Percentiles rank a stretch among this genome's conserved stretches.
Conservation (phyloP, 2,329 filamentous ascomycete genomes). For the Fusarium nanum region DNA sequence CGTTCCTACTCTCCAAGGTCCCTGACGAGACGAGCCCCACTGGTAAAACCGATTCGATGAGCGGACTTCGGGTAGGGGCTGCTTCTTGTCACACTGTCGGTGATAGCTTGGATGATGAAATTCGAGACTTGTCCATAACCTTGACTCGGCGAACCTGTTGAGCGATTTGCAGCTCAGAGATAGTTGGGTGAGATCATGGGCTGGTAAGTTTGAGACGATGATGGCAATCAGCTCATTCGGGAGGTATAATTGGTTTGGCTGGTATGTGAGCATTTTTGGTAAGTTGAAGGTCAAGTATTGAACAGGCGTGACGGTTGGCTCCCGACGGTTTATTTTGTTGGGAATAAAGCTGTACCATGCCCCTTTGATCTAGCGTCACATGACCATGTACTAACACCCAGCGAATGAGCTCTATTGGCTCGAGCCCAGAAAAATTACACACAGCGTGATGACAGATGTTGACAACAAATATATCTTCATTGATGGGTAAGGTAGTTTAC, state of each 20-base stretch:
- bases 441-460: not conserved
- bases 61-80: not conserved
- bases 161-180: not conserved
- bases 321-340: not conserved
- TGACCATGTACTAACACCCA: not conserved
- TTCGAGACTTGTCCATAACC: not conserved
- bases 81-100: not conserved
- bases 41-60: not conserved
- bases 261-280: not conserved
- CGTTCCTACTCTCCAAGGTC: not conserved
- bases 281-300: not conserved
- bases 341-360: not conserved
- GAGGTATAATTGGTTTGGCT: not conserved
- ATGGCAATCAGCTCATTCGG: not conserved
- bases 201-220: not conserved
- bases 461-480: not conserved
- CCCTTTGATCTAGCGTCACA: not conserved
- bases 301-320: not conserved
- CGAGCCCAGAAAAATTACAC: not conserved
- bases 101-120: not conserved
- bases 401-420: not conserved
- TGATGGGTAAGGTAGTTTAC: not conserved
- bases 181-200: not conserved
- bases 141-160: not conserved
- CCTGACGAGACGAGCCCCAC: not conserved